Evolutionary conservation across 2,329 filamentous ascomycete genomes (phyloP), one percentile per base, ranked within the genome.

Genomic region (Colletotrichum chrysophilum): DNA sequence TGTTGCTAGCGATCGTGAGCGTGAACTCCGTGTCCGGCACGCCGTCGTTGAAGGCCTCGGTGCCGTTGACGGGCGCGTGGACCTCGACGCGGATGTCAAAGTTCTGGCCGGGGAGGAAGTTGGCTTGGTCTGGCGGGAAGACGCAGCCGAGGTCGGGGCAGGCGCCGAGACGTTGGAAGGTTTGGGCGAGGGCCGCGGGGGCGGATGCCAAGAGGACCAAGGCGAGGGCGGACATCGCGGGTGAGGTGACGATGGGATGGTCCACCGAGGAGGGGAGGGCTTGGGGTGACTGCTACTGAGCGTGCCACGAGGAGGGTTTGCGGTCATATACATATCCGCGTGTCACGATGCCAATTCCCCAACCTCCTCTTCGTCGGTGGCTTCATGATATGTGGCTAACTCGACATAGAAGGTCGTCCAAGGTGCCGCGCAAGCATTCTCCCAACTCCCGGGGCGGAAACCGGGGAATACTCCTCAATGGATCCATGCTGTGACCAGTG

Each of bases 31-130:
- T 89, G 83, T 97, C 94, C 8, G 94, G 92, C 76, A 91, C 88
- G 74, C 91, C 91, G 71, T 90, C 85, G 78, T 92, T 91, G 76
- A 92, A 94, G 24, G 93, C 93, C 84, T 97, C 94, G 38, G 93
- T 94, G 77, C 95, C 95, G 83, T 97, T 97, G 81, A 93, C 89
- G 5, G 94, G 94, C 7, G 94, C 94, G 82, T 96, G 94, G 34
- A 97, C 91, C 83, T 97, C 95, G 76, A 96, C 90, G 76, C 95
- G 93, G 77, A 97, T 93, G 82, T 97, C 95, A 81, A 97, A 97
- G 83, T 91, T 93, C 85, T 96, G 95, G 13, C 95, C 95, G 8
- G 95, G 93, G 3, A 97, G 89, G 86, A 97, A 97, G 81, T 97
- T 95, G 78, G 93, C 92, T 85, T 91, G 90, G 78, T 92, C 91